Percentiles rank a stretch among this genome's conserved stretches.
These are phyloP conservation scores for Globisporangium spinosum DNA, from an alignment of 352 stramenopile genomes.

Conservation along the genomic window DNA sequence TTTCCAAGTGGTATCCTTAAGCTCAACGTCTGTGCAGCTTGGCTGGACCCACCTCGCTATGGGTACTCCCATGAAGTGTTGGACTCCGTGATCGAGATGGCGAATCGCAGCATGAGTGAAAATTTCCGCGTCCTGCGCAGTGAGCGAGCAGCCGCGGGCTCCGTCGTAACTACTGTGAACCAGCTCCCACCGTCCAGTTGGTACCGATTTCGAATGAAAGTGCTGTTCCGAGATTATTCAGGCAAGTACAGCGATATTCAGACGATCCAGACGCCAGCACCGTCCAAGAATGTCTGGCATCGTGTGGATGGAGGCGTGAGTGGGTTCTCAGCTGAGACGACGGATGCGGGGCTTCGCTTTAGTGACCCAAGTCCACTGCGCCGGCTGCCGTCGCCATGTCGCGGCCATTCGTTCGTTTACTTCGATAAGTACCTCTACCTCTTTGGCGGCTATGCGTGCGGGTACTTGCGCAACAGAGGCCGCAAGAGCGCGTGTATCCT, in stretches of 20 bases:
- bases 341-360: constrained; percentile 28
- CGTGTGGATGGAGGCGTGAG: constrained; percentile 25
- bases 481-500: constrained; percentile 43
- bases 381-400: constrained; percentile 45
- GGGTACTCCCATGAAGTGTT: constrained; percentile 40
- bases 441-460: constrained; percentile 57
- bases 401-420: constrained; percentile 53
- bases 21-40: constrained; percentile 37
- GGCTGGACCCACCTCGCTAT: constrained; percentile 37
- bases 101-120: constrained; percentile 46
- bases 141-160: constrained; percentile 17
- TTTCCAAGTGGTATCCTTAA: constrained; percentile 21
- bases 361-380: constrained; percentile 29
- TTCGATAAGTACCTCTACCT: constrained; percentile 53
- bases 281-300: constrained; percentile 42
- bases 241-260: constrained; percentile 35
- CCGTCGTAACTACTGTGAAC: constrained; percentile 22
- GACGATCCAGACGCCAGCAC: constrained; percentile 29
- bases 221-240: constrained; percentile 35
- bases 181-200: constrained; percentile 25
- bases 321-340: constrained; percentile 30
- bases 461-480: constrained; percentile 51
- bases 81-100: constrained; percentile 59
- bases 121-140: constrained; percentile 50
- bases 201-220: constrained; percentile 59